phyloP scores from a whole-genome alignment of 176 grass and related monocot species.

The Triticum monococcum region DNA sequence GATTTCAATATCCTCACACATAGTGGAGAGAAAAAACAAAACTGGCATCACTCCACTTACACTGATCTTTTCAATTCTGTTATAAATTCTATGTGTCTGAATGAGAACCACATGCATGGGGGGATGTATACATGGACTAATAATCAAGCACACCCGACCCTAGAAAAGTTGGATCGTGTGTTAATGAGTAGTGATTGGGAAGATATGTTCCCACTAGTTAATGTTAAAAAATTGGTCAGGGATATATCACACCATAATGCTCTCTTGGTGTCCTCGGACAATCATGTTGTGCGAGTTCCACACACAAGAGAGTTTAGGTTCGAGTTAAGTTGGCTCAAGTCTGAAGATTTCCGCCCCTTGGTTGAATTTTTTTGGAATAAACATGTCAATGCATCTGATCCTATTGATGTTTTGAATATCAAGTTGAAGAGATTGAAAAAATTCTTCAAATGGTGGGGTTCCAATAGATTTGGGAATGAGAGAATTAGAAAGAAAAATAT shows the following conservation, averaged over 20 bases:
- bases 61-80: not conserved
- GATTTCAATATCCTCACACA: no score
- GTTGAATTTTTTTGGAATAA: not conserved
- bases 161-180: no score
- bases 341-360: not conserved
- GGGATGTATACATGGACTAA: not conserved
- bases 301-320: no score
- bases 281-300: no score
- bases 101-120: not conserved
- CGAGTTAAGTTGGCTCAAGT: no score
- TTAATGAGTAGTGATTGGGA: not conserved
- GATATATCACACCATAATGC: not conserved
- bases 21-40: no score
- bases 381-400: not conserved
- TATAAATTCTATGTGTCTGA: not conserved
- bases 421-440: not conserved
- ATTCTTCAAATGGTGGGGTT: not conserved
- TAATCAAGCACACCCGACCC: no score
- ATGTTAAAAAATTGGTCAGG: not conserved
- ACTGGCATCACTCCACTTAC: no score
- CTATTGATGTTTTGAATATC: not conserved
- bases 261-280: no score
- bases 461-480: not conserved
- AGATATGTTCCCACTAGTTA: not conserved
- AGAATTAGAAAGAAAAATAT: not conserved